Evolutionary conservation across 805 yeast genomes (phyloP).

Genomic region (Sugiyamaella mastotermitis): DNA sequence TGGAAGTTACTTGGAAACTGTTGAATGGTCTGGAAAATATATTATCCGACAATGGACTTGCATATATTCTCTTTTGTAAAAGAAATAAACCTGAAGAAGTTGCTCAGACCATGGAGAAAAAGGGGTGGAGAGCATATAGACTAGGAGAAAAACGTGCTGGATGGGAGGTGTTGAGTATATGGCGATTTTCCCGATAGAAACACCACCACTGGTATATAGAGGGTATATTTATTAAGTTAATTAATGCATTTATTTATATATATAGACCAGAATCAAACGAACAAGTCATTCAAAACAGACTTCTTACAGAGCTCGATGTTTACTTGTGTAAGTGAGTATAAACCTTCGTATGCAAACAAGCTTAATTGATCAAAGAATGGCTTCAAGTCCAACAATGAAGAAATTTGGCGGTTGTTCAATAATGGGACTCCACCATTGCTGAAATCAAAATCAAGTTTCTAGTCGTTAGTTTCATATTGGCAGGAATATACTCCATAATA

Average conservation of each 20-base stretch:
- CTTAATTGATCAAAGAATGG: constrained; percentile 64
- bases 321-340: constrained; percentile 43
- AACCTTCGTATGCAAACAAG: constrained; percentile 57
- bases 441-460: constrained; percentile 20
- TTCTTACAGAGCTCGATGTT: constrained; percentile 44
- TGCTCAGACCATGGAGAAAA: constrained; percentile 38
- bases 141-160: constrained; percentile 78
- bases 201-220: not conserved
- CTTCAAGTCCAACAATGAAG: constrained; percentile 43
- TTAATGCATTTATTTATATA: not conserved
- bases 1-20: constrained; percentile 71
- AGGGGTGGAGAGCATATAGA: constrained; percentile 50
- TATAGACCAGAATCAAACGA: too few species aligned
- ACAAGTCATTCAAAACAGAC: constrained; percentile 57
- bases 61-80: constrained; percentile 88
- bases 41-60: constrained; percentile 59
- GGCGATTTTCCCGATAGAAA: constrained; percentile 41
- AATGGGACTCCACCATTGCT: constrained; percentile 34
- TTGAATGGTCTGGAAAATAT: constrained; percentile 47
- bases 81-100: constrained; percentile 74
- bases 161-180: constrained; percentile 85
- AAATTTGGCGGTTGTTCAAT: constrained; percentile 31
- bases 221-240: not conserved
- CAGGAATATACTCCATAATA: constrained; percentile 26
- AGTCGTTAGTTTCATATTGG: constrained; percentile 7